phyloP scores from a whole-genome alignment of 2,329 filamentous ascomycete species.

The Grosmannia clavigera region DNA sequence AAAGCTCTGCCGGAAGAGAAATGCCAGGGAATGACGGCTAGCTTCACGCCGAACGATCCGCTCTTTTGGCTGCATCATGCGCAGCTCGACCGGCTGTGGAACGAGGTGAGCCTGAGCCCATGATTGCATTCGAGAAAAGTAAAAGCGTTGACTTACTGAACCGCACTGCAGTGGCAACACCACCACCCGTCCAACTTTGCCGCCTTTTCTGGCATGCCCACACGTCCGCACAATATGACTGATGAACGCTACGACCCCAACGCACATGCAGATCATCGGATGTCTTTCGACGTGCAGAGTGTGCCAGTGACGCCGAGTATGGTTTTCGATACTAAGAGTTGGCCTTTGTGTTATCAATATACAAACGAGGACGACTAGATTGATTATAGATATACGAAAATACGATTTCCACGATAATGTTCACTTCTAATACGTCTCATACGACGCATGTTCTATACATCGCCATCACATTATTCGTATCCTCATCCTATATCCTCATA shows the following conservation, averaged over 20 bases:
- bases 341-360: conserved; percentile 1
- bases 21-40: background rate
- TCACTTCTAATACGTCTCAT: too few species aligned
- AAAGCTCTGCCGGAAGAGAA: background rate
- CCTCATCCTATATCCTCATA: too few species aligned
- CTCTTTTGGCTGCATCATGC: conserved; percentile 2
- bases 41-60: conserved; percentile 1
- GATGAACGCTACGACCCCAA: background rate
- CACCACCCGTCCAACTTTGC: conserved; percentile 1
- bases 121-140: too few species aligned
- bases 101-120: background rate
- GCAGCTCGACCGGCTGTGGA: background rate
- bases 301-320: background rate
- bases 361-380: background rate
- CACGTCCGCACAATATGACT: background rate
- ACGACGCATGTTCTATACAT: too few species aligned
- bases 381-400: too few species aligned
- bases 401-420: too few species aligned
- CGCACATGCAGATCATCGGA: background rate
- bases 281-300: background rate
- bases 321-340: background rate
- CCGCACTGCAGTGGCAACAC: conserved; percentile 1
- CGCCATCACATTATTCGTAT: too few species aligned
- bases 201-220: background rate
- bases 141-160: too few species aligned